A percentile compares a stretch with the other conserved stretches of the same genome.
Conservation (phyloP, 352 stramenopile genomes). For the Globisporangium abappressorium region DNA sequence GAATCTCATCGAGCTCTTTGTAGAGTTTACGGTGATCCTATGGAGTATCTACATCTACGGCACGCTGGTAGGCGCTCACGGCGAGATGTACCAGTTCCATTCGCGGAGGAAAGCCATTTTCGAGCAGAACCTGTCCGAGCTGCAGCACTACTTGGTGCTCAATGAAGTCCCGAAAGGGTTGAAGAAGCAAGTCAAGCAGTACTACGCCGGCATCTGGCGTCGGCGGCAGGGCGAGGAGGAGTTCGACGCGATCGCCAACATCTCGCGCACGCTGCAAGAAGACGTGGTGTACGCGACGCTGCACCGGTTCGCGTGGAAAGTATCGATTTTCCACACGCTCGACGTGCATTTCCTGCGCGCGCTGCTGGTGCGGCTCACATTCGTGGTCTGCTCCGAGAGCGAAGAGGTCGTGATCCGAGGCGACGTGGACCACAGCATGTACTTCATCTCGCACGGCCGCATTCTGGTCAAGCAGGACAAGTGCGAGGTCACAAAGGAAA, state of each 20-base stretch:
- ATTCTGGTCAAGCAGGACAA: conserved; percentile 56
- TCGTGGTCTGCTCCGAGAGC: conserved; percentile 59
- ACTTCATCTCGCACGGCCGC: conserved; percentile 66
- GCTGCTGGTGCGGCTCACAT: conserved; percentile 52
- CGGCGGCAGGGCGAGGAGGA: conserved; percentile 53
- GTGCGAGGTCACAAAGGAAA: conserved; percentile 44
- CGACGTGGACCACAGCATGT: conserved; percentile 78
- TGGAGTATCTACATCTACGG: conserved; percentile 75
- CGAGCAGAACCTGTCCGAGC: conserved; percentile 57
- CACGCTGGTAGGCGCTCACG: conserved; percentile 54
- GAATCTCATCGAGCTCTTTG: conserved; percentile 57
- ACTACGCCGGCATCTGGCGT: conserved; percentile 63
- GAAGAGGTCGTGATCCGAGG: conserved; percentile 69
- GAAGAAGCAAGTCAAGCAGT: conserved; percentile 70
- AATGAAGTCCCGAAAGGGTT: conserved; percentile 64
- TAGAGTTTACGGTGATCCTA: conserved; percentile 54
- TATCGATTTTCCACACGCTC: conserved; percentile 45
- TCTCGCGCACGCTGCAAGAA: conserved; percentile 55
- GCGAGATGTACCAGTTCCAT: conserved; percentile 47
- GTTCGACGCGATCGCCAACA: conserved; percentile 37
- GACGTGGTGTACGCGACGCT: conserved; percentile 60
- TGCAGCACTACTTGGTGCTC: conserved; percentile 71
- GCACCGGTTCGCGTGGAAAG: conserved; percentile 45
- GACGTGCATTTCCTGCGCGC: conserved; percentile 61
- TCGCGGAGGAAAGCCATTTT: conserved; percentile 48